Evolutionary conservation across 2,329 filamentous ascomycete genomes (phyloP), one percentile per base, ranked within the genome.

Genomic region (Purpureocillium lavendulum): DNA sequence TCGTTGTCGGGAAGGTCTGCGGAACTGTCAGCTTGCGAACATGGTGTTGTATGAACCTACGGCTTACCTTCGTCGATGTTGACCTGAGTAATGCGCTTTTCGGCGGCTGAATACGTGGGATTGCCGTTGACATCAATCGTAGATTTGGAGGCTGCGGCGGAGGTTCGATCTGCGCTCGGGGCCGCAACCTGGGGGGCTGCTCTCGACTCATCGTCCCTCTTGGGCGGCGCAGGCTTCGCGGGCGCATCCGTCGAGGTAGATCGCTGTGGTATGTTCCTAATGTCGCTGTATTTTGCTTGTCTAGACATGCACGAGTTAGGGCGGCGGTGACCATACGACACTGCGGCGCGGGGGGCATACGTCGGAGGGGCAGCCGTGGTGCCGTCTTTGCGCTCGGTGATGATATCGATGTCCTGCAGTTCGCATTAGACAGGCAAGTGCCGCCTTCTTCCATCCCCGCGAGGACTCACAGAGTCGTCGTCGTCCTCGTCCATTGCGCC

Each of bases 121-220:
- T 88, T 85, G 4, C 75, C 83, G 59, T 94, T 80, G 39, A 96
- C 76, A 55, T 97, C 86, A 46, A 97, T 76, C 36, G 79, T 89
- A 11, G 88, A 95, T 42, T 83, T 89, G 31, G 83, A 67, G 60
- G 87, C 67, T 59, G 92, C 67, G 50, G 81, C 65, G 1, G 77
- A 75, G 36, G 78, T 75, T 45, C 69, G 54, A 46, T 73, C 63
- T 61, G 65, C 73, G 61, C 65, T 77, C 4, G 64, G 60, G 2
- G 56, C 53, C 14, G 60, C 58, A 18, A 60, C 49, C 32, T 59
- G 58, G 29, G 52, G 38, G 13, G 34, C 36, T 18, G 30, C 49
- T 42, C 61, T 61, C 4, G 63, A 49, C 13, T 58, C 53, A 6
- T 64, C 60, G 7, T 74, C 70, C 46, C 70, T 71, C 51, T 71